Evolutionary conservation across 1,139 yeast species (phyloP), one percentile per base, ranked within the genome.

Genomic region (Candida albicans): DNA sequence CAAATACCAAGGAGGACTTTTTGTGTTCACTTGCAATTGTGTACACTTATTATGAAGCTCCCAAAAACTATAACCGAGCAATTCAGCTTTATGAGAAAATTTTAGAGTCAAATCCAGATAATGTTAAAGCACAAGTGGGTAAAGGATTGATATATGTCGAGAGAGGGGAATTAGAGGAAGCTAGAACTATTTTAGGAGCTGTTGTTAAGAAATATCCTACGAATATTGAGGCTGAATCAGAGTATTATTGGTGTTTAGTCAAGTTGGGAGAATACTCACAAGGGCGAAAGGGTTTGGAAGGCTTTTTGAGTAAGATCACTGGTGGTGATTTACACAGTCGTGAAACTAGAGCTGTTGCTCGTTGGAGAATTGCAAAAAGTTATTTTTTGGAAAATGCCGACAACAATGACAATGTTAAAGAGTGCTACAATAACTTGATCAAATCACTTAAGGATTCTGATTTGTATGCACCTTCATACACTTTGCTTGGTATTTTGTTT

Each of bases 41-140:
- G 0, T 87, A 89, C 56, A 88, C 96, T 0, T 85, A 87, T 57
- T 78, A 83, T 58, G 96, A 91, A 59, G 87, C 96, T 0, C 99
- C 98, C 5, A 89, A 89, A 61, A 87, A 91, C 61, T 89, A 81
- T 57, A 73, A 78, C 8, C 73, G 84, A 33, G 98, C 99, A 0
- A 61, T 87, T 36, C 80, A 79, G 39, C 65, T 90, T 25, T 93
- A 86, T 61, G 86, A 85, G 41, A 68, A 73, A 28, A 79, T 90
- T 8, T 68, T 88, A 27, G 55, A 55, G 2, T 66, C 67, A 2
- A 79, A 78, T 42, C 55, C 64, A 1, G 41, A 47, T 7, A 80
- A 82, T 53, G 65, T 75, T 3, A 74, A 74, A 39, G 96, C 96
- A 0, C 73, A 78, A 49, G 75, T 91, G 30, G 98, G 98, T 10